These are phyloP conservation scores for Pisolithus sp. DNA, from an alignment of 768 basidiomycete genomes.

Conservation along the genomic window DNA sequence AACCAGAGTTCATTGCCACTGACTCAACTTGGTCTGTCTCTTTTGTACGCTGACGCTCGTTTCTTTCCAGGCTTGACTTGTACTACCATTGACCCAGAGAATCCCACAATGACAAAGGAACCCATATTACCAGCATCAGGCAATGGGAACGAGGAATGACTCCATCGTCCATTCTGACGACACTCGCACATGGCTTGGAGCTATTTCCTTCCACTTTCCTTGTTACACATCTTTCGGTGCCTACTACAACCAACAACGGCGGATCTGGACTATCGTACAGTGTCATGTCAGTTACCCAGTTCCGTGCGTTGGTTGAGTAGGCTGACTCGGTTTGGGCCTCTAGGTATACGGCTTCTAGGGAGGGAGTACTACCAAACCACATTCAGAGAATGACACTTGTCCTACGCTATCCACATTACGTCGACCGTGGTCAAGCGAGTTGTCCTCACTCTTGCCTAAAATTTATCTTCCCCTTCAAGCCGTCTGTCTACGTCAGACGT, in stretches of 20 bases:
- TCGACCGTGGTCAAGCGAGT: neutral
- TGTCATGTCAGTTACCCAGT: neutral
- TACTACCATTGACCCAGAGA: too few relatives aligned
- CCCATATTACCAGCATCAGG: too few relatives aligned
- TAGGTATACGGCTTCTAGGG: conserved; percentile 57
- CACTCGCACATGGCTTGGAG: too few relatives aligned
- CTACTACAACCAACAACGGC: conserved; percentile 54
- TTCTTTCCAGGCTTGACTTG: too few relatives aligned
- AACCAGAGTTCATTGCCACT: too few relatives aligned
- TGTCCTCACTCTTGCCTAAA: neutral
- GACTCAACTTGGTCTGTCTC: too few relatives aligned
- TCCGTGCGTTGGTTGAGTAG: neutral
- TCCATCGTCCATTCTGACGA: too few relatives aligned
- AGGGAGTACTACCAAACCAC: conserved; percentile 80
- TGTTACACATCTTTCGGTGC: too few relatives aligned
- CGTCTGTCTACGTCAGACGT: neutral
- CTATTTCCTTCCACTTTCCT: too few relatives aligned
- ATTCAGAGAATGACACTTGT: conserved; percentile 63
- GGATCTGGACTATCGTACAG: conserved; percentile 63
- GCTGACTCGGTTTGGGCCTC: neutral
- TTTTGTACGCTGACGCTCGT: too few relatives aligned
- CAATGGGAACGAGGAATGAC: too few relatives aligned
- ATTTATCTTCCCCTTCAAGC: neutral
- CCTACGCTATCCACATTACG: conserved; percentile 27
- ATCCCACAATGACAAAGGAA: too few relatives aligned